Percentiles rank a stretch among this genome's conserved stretches.
Evolutionary conservation across 148 eudicot species (phyloP).

Genomic region (Cornus controversa): DNA sequence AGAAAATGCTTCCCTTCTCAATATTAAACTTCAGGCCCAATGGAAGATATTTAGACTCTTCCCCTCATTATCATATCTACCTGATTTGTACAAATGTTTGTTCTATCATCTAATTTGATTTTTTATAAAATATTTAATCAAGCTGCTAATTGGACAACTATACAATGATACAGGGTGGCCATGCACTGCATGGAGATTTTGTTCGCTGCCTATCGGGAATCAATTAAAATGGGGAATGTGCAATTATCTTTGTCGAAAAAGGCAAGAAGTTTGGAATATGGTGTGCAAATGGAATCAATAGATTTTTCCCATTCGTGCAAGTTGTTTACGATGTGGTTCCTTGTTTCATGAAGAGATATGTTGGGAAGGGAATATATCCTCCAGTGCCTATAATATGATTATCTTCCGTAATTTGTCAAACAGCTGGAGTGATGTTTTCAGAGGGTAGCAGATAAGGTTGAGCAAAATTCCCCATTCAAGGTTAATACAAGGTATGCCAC

Average conservation of each 20-base stretch:
- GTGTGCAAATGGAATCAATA: background rate
- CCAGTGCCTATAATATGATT: no score
- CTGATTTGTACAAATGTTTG: background rate
- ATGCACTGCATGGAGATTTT: constrained; percentile 76
- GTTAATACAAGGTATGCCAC: no score
- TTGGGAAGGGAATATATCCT: background rate
- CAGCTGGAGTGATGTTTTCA: no score
- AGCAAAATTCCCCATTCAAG: no score
- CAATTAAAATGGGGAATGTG: constrained; percentile 6
- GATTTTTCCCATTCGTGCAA: background rate
- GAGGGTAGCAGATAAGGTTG: no score
- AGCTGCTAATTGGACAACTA: background rate
- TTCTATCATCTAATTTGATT: background rate
- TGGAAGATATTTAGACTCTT: background rate
- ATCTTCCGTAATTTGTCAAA: no score
- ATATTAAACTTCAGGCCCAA: no score
- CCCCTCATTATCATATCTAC: background rate
- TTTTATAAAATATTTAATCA: background rate
- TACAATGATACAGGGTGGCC: constrained; percentile 64
- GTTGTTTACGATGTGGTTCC: background rate
- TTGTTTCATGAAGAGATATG: background rate
- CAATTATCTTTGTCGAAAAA: background rate
- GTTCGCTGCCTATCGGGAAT: constrained; percentile 41
- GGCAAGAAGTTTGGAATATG: background rate
- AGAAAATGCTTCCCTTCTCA: no score